Percentiles rank a stretch among this genome's conserved stretches.
phyloP scores from a whole-genome alignment of 2,329 filamentous ascomycete genomes.

The Colletotrichum sp. region DNA sequence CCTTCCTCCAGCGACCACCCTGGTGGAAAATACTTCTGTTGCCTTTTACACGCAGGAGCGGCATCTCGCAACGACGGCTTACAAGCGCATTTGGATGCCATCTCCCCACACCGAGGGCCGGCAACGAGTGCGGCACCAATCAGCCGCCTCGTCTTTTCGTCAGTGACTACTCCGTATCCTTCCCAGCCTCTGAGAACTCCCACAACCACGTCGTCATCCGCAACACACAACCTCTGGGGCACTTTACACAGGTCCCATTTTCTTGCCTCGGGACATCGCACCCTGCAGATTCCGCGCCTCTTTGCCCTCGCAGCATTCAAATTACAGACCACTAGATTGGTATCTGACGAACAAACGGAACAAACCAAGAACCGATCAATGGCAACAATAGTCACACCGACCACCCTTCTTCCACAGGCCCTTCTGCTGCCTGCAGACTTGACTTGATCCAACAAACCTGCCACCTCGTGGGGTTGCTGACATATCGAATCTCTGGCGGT shows the following conservation, averaged over 20 bases:
- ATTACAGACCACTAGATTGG: background rate
- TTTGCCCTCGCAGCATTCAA: background rate
- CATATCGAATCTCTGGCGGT: conserved; percentile 11
- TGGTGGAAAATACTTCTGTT: background rate
- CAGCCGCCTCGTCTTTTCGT: background rate
- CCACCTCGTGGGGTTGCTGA: conserved; percentile 9
- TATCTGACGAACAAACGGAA: background rate
- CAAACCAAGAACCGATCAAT: background rate
- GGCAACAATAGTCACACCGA: background rate
- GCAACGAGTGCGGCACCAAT: background rate
- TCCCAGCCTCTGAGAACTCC: background rate
- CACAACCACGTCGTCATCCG: background rate
- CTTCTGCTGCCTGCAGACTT: background rate
- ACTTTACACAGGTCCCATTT: background rate
- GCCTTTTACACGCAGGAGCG: background rate
- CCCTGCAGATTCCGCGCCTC: background rate
- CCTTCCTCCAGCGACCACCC: background rate
- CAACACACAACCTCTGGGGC: background rate
- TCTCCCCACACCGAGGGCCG: background rate
- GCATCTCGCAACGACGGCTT: background rate
- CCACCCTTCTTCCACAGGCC: background rate
- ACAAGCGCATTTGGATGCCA: background rate
- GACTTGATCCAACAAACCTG: background rate
- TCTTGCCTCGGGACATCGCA: background rate
- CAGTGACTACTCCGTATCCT: background rate